phyloP scores from a whole-genome alignment of 192 early-diverging fungal species.

The Rhizoclosmatium globosum region DNA sequence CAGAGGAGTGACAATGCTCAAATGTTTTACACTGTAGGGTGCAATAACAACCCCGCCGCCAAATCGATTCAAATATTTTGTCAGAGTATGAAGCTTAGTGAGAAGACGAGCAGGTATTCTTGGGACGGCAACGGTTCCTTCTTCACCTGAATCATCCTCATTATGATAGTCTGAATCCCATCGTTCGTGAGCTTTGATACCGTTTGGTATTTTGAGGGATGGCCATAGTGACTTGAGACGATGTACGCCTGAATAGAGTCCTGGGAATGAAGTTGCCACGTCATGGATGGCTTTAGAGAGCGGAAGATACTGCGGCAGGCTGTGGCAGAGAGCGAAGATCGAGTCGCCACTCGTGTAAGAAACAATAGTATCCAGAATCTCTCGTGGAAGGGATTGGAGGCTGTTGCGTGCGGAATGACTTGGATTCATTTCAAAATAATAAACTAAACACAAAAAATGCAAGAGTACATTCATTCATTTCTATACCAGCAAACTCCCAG shows the following conservation, averaged over 20 bases:
- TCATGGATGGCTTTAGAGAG: constrained; percentile 14
- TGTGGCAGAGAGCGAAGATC: constrained; percentile 1
- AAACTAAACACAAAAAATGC: too few species aligned
- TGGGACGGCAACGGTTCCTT: too few species aligned
- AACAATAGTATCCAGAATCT: constrained; percentile 4
- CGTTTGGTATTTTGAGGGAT: neutral
- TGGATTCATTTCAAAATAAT: too few species aligned
- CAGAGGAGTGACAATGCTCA: neutral
- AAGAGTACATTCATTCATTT: too few species aligned
- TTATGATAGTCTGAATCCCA: neutral
- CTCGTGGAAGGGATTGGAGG: neutral
- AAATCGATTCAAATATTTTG: neutral
- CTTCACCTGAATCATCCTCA: neutral
- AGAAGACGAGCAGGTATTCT: neutral
- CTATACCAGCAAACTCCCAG: too few species aligned
- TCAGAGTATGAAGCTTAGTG: neutral
- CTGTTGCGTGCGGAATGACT: too few species aligned
- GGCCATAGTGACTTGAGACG: neutral
- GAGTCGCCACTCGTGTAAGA: neutral
- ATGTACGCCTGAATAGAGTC: neutral
- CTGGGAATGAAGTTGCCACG: neutral
- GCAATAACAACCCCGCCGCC: neutral
- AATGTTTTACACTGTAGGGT: neutral
- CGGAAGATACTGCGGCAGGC: neutral
- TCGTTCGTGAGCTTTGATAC: neutral